phyloP scores from a whole-genome alignment of 768 basidiomycete species.

The Leccinum fibrillosum region DNA sequence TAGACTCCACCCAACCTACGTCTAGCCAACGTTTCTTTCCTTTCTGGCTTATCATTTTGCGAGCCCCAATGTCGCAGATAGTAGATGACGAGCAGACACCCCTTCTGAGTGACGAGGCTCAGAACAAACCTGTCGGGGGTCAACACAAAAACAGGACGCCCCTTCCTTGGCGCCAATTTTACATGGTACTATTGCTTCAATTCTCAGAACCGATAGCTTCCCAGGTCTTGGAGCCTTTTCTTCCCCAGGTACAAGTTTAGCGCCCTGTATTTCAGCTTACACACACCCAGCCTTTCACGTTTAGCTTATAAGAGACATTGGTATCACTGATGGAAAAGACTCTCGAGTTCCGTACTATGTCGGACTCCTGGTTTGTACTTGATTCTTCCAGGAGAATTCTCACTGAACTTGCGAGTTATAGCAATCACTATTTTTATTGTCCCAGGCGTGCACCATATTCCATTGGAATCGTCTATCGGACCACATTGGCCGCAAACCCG shows the following conservation, averaged over 20 bases:
- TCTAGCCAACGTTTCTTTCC: no score
- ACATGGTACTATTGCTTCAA: conserved; percentile 65
- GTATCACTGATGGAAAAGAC: conserved; percentile 43
- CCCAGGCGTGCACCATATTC: conserved; percentile 45
- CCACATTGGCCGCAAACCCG: conserved; percentile 45
- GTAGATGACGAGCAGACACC: no score
- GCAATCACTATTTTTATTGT: conserved; percentile 49
- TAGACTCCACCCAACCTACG: no score
- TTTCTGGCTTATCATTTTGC: no score
- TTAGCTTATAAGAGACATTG: conserved; percentile 30
- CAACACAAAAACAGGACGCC: conserved; percentile 39
- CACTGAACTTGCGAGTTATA: conserved; percentile 7
- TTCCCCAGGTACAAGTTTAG: conserved; percentile 47
- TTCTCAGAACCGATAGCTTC: conserved; percentile 72
- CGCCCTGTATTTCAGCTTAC: not conserved
- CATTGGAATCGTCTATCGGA: conserved; percentile 54
- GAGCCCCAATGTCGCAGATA: no score
- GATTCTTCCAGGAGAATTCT: not conserved
- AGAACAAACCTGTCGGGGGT: no score
- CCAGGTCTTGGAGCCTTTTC: conserved; percentile 72
- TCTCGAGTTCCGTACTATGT: conserved; percentile 46
- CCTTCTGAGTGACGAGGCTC: no score
- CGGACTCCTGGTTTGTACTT: conserved; percentile 40
- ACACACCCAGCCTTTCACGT: not conserved
- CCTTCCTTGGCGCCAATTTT: conserved; percentile 67